A percentile compares a stretch with the other conserved stretches of the same genome.
Evolutionary conservation across 106 monocot genomes (phyloP).

Genomic region (Acorus calamus): DNA sequence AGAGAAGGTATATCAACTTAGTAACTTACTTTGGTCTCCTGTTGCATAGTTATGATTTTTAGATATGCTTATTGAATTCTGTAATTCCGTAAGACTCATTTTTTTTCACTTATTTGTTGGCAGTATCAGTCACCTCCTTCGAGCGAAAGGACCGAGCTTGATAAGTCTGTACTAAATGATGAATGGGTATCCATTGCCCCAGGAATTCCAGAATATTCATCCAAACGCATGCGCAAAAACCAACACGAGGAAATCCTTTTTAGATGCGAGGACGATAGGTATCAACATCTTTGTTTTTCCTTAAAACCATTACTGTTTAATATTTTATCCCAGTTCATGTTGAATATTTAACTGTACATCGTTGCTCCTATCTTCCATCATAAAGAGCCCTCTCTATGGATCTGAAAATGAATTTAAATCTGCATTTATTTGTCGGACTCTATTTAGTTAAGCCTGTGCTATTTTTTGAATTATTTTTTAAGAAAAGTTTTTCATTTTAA

Average conservation of each 20-base stretch:
- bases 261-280: constrained; percentile 66
- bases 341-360: neutral
- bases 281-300: neutral
- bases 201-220: constrained; percentile 54
- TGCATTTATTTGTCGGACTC: too few species aligned
- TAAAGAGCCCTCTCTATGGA: too few species aligned
- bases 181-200: constrained; percentile 50
- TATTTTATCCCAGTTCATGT: neutral
- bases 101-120: constrained; percentile 3
- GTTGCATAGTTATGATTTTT: too few species aligned
- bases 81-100: too few species aligned
- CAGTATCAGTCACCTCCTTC: constrained; percentile 42
- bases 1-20: neutral
- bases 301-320: neutral
- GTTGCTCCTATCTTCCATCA: too few species aligned
- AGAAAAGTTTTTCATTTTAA: too few species aligned
- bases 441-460: too few species aligned
- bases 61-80: too few species aligned
- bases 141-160: constrained; percentile 49
- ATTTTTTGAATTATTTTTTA: too few species aligned
- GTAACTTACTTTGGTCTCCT: too few species aligned
- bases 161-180: constrained; percentile 41
- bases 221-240: constrained; percentile 56
- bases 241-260: constrained; percentile 58
- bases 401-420: too few species aligned